These are phyloP conservation scores for Colletotrichum paranaense DNA, from an alignment of 2,329 filamentous ascomycete genomes.

Conservation along the genomic window DNA sequence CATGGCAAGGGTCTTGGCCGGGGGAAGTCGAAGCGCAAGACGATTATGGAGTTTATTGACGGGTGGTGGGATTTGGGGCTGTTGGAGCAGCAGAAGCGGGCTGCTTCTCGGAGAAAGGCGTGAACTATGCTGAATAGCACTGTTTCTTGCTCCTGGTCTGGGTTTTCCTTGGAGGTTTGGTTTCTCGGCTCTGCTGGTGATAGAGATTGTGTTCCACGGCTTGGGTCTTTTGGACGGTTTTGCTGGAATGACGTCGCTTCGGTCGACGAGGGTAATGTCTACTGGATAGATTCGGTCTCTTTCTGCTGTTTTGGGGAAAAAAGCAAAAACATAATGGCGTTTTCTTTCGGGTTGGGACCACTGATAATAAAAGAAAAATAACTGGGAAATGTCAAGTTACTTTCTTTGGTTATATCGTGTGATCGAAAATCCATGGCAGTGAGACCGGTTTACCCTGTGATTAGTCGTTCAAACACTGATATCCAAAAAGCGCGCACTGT, in stretches of 20 bases:
- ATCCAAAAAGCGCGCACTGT: neutral
- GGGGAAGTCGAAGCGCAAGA: constrained; percentile 54
- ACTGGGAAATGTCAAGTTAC: neutral
- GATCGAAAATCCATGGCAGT: neutral
- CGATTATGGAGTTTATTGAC: constrained; percentile 59
- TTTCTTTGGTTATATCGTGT: neutral
- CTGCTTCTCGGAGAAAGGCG: constrained; percentile 7
- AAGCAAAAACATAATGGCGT: no score
- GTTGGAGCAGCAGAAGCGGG: constrained; percentile 55
- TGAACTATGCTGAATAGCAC: neutral
- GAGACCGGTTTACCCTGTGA: neutral
- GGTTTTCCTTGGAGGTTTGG: neutral
- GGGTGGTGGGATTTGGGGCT: constrained; percentile 67
- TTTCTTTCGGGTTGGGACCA: neutral
- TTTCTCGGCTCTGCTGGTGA: constrained; percentile 13
- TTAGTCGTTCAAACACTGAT: neutral
- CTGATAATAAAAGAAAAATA: constrained; percentile 6
- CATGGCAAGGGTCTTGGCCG: constrained; percentile 9
- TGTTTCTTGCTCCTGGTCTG: neutral
- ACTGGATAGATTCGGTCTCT: constrained; percentile 26
- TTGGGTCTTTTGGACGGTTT: neutral
- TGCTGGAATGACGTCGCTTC: neutral
- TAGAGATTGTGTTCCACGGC: constrained; percentile 2
- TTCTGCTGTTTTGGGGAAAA: neutral
- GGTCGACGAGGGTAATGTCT: constrained; percentile 27